phyloP scores from a whole-genome alignment of 2,329 filamentous ascomycete genomes.

The Aureobasidium sp. region DNA sequence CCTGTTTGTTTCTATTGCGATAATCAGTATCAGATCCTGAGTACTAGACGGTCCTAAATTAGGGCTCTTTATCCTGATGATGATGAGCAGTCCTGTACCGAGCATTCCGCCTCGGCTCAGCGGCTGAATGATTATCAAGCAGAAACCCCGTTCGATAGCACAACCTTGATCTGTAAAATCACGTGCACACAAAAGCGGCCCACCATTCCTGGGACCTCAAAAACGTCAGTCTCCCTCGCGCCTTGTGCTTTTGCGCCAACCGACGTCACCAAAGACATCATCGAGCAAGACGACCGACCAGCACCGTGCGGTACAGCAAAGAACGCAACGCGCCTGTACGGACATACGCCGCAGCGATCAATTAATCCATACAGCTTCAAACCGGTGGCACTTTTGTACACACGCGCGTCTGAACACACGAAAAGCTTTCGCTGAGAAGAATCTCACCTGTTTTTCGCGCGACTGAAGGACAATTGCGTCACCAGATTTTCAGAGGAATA shows the following conservation, averaged over 20 bases:
- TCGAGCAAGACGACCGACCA: background rate
- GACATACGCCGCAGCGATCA: conserved; percentile 1
- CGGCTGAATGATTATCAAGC: conserved; percentile 7
- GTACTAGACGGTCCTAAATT: background rate
- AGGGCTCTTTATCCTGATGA: background rate
- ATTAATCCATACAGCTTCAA: background rate
- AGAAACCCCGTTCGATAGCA: background rate
- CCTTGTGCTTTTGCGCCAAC: background rate
- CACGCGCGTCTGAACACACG: background rate
- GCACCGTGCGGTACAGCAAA: conserved; percentile 5
- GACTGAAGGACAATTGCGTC: background rate
- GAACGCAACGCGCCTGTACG: conserved; percentile 5
- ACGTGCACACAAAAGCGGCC: background rate
- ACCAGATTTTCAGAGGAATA: background rate
- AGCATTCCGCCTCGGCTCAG: background rate
- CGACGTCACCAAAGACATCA: background rate
- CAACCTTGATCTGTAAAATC: background rate
- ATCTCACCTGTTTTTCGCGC: background rate
- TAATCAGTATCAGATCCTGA: background rate
- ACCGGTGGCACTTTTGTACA: background rate
- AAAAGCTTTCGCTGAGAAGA: background rate
- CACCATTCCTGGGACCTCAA: background rate
- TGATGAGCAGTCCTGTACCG: too few relatives aligned
- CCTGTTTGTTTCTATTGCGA: background rate
- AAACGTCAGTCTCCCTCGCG: background rate